These are phyloP conservation scores for Poronia punctata DNA, from an alignment of 495 filamentous ascomycete species.

Conservation along the genomic window DNA sequence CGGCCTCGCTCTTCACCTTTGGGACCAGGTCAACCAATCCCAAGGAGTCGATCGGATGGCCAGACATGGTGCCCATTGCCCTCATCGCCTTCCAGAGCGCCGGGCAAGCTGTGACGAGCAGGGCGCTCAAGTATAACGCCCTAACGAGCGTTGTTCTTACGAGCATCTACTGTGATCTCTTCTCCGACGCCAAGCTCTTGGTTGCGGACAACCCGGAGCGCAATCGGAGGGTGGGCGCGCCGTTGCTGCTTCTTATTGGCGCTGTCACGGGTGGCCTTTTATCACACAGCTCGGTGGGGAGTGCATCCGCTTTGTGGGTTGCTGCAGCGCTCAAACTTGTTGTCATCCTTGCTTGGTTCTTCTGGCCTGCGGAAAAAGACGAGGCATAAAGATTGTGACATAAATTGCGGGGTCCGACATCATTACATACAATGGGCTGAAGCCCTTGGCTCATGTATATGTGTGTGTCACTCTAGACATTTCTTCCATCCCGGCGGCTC, in stretches of 20 bases:
- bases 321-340: constrained; percentile 48
- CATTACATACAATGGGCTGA: too few species aligned
- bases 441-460: too few species aligned
- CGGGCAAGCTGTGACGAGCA: constrained; percentile 62
- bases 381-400: neutral
- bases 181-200: constrained; percentile 54
- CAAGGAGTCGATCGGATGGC: constrained; percentile 46
- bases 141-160: constrained; percentile 67
- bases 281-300: constrained; percentile 47
- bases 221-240: constrained; percentile 51
- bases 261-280: constrained; percentile 54
- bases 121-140: constrained; percentile 53
- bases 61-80: constrained; percentile 52
- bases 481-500: too few species aligned
- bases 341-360: constrained; percentile 47
- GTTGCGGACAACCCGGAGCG: constrained; percentile 47
- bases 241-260: constrained; percentile 51
- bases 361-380: constrained; percentile 43
- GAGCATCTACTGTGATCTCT: constrained; percentile 64
- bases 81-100: constrained; percentile 64
- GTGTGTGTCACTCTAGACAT: too few species aligned
- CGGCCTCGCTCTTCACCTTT: constrained; percentile 52
- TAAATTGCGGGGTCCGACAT: too few species aligned
- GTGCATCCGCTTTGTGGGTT: constrained; percentile 59
- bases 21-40: constrained; percentile 23